phyloP scores from a whole-genome alignment of 331 rosid genomes.

The Ulmus americana region DNA sequence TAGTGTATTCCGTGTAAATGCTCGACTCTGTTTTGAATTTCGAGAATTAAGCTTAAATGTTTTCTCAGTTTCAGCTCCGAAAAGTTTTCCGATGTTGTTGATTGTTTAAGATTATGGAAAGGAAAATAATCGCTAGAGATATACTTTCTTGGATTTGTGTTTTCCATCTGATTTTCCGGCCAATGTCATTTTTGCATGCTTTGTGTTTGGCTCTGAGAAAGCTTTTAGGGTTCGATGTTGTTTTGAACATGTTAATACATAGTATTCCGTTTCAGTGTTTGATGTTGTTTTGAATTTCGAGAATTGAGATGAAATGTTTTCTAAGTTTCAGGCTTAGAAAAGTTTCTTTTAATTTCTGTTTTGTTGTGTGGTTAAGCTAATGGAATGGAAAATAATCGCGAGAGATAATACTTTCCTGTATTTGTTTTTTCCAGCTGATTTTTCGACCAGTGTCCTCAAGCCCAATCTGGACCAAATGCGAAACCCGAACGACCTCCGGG shows the following conservation, averaged over 20 bases:
- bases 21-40: not conserved
- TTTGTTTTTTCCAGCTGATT: conserved; percentile 4
- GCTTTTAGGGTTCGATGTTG: not conserved
- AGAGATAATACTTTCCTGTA: too few species aligned
- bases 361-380: not conserved
- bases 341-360: too few species aligned
- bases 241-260: too few species aligned
- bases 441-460: not conserved
- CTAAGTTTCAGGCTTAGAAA: not conserved
- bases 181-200: not conserved
- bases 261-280: not conserved
- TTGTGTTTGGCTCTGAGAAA: not conserved
- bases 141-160: too few species aligned
- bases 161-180: conserved; percentile 8
- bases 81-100: not conserved
- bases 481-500: conserved; percentile 10
- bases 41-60: not conserved
- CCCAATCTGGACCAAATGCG: conserved; percentile 7
- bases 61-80: not conserved
- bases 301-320: not conserved
- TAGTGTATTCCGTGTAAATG: not conserved
- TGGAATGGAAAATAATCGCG: too few species aligned
- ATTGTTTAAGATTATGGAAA: too few species aligned
- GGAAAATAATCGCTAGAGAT: too few species aligned
- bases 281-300: not conserved